Conservation (phyloP, 345 rosid species). For the Erysimum cheiranthoides region DNA sequence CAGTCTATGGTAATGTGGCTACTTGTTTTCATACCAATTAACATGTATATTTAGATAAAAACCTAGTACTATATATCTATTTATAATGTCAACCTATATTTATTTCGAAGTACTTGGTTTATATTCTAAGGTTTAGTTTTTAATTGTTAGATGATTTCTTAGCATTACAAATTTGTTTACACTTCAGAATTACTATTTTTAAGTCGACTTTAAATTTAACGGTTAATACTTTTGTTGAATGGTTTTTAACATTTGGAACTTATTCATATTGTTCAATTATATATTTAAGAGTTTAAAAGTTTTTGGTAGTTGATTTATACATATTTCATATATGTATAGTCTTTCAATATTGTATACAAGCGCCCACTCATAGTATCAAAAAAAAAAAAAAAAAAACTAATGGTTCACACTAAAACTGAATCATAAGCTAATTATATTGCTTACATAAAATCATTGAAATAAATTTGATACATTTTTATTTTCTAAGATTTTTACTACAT, state of each 20-base stretch:
- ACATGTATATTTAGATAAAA: neutral
- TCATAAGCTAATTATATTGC: no score
- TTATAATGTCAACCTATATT: neutral
- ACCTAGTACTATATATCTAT: neutral
- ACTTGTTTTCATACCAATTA: neutral
- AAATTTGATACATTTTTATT: no score
- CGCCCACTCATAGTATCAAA: no score
- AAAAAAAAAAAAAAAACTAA: no score
- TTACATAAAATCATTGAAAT: no score
- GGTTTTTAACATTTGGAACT: conserved; percentile 13
- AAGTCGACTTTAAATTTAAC: neutral
- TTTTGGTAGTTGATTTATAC: no score
- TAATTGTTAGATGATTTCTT: neutral
- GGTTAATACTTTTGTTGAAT: neutral
- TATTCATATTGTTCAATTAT: neutral
- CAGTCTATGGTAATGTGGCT: neutral
- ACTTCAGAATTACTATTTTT: neutral
- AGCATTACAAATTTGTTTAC: neutral
- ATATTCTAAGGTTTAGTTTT: neutral
- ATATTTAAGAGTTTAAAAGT: no score
- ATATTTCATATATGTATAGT: no score
- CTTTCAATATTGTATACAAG: no score
- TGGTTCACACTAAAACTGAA: no score
- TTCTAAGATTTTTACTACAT: no score
- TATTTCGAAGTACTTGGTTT: neutral